Percentiles rank a stretch among this genome's conserved stretches.
phyloP scores from a whole-genome alignment of 352 stramenopile genomes.

The Globisporangium apiculatum region DNA sequence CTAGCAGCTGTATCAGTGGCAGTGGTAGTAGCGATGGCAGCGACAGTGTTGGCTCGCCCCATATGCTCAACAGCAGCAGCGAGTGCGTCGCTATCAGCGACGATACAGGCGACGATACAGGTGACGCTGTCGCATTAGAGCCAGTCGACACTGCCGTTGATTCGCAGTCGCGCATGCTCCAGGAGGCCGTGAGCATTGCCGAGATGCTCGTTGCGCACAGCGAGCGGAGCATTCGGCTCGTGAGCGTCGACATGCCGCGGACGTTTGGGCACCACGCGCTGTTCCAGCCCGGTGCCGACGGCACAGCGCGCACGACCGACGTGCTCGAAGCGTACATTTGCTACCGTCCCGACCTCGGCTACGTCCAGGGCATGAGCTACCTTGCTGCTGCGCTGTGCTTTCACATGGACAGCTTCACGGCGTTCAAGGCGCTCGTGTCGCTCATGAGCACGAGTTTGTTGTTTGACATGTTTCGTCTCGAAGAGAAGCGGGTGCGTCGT shows the following conservation, averaged over 20 bases:
- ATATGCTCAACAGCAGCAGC: conserved; percentile 8
- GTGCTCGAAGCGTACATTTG: conserved; percentile 84
- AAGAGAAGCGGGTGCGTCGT: conserved; percentile 57
- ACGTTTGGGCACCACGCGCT: conserved; percentile 79
- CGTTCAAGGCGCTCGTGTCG: conserved; percentile 77
- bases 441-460: conserved; percentile 79
- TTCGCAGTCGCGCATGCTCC: conserved; percentile 24
- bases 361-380: conserved; percentile 87
- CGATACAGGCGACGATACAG: background rate
- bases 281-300: conserved; percentile 67
- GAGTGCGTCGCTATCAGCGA: background rate
- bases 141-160: background rate
- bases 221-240: conserved; percentile 78
- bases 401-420: conserved; percentile 85
- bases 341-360: conserved; percentile 79
- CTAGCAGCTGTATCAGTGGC: conserved; percentile 4
- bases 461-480: conserved; percentile 87
- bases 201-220: conserved; percentile 76
- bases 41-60: conserved; percentile 15
- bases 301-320: conserved; percentile 64
- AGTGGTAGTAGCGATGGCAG: conserved; percentile 4
- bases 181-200: conserved; percentile 65
- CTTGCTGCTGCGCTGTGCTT: conserved; percentile 78
- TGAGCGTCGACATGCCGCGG: conserved; percentile 79
- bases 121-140: background rate